Evolutionary conservation across 768 basidiomycete genomes (phyloP).

Genomic region (Podaxis carcinomalis): DNA sequence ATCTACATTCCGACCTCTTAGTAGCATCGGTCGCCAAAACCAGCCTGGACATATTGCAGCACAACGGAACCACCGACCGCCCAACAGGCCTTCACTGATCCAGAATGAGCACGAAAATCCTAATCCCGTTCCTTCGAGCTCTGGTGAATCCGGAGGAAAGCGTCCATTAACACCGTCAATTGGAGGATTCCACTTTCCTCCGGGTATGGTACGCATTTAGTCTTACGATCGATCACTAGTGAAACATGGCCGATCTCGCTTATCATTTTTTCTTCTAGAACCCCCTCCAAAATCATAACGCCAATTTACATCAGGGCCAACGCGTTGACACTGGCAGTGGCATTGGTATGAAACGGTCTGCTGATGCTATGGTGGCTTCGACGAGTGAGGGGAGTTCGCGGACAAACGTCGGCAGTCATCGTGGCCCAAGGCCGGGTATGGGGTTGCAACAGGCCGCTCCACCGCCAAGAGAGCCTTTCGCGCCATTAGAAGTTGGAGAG

Average conservation of each 20-base stretch:
- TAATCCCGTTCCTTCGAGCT: constrained; percentile 1
- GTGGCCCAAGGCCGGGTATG: constrained; percentile 28
- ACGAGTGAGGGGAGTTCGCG: constrained; percentile 12
- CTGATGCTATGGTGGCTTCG: constrained; percentile 21
- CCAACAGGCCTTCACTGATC: constrained; percentile 10
- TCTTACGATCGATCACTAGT: constrained; percentile 14
- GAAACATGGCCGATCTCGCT: constrained; percentile 3
- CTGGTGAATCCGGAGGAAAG: constrained; percentile 7
- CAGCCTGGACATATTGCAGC: constrained; percentile 8
- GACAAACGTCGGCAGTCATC: constrained; percentile 16
- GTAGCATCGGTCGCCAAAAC: constrained; percentile 2
- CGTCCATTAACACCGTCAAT: constrained; percentile 31
- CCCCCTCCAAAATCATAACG: constrained; percentile 5
- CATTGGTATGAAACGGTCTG: constrained; percentile 29
- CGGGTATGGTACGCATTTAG: constrained; percentile 36
- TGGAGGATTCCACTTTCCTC: constrained; percentile 48
- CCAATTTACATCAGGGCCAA: constrained; percentile 6
- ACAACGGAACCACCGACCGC: constrained; percentile 18
- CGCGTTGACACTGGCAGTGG: constrained; percentile 4
- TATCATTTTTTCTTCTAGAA: constrained; percentile 7
- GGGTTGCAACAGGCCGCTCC: constrained; percentile 33
- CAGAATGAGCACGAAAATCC: constrained; percentile 19
- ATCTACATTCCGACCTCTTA: constrained; percentile 6
- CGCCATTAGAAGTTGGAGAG: constrained; percentile 31
- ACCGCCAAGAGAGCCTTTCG: constrained; percentile 23